Evolutionary conservation across 306 rosid species (phyloP), one percentile per base, ranked within the genome.

Genomic region (Malus asiatica): DNA sequence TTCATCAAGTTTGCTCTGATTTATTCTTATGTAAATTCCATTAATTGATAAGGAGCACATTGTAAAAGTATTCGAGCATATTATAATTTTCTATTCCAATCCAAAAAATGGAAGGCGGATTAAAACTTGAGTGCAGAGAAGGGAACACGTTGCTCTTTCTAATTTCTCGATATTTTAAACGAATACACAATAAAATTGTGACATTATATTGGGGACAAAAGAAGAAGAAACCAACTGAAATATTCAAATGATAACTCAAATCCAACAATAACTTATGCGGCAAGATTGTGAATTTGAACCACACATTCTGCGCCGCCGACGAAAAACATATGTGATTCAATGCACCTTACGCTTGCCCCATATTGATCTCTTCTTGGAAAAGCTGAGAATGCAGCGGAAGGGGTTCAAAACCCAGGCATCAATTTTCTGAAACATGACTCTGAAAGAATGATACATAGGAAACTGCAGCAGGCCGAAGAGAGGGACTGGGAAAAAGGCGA

Each of bases 1-100:
- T 90, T 66, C 96, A 92, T 70, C 83, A 89, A 81, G 97, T 95
- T 79, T 95, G 99, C 71, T 68, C 87, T 33, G 66, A 78, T 75
- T 82, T 95, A 76, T 95, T 95, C 83, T 78, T 86, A 27, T 76
- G 93, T 86, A 87, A 87, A 89, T 85, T 84, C 18, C 85, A 85
- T 48, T 84, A 81, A 23, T 9, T 45, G 25, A 45, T 67, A 35
- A 35, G 40, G 8, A 35, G 40, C 62, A n/a, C 23, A 57, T n/a
- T 57, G 27, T 8, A 9, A 57, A 57, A 23, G n/a, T 57, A 57
- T 57, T 57, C 10, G 68, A 32, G 23, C 68, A 63, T 63, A 30
- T 2, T 46, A 15, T 46, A 46, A 46, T 46, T 46, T 13, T 46
- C 19, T 14, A 46, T 13, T 46, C 53, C 53, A 46, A 14, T 46